These are phyloP conservation scores for Suillus occidentalis DNA, from an alignment of 768 basidiomycete species.

Conservation along the genomic window DNA sequence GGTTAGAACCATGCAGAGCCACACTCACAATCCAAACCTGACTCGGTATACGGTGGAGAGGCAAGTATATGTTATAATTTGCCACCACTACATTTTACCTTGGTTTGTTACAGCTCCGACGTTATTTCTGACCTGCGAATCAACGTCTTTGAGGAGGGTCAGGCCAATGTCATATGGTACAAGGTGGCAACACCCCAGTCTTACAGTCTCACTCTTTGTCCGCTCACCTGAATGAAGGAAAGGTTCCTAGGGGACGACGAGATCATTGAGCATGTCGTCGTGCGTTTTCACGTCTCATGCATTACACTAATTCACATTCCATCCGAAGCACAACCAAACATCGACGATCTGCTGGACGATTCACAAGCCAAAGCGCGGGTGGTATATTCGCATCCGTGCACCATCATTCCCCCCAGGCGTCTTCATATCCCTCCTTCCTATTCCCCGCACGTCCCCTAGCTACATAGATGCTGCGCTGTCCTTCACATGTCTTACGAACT, in stretches of 20 bases:
- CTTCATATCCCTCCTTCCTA: constrained; percentile 55
- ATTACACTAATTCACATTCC: not conserved
- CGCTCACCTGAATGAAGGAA: constrained; percentile 49
- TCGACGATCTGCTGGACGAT: constrained; percentile 71
- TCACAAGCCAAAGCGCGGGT: constrained; percentile 77
- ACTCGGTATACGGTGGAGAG: constrained; percentile 33
- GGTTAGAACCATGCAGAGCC: constrained; percentile 16
- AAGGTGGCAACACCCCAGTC: constrained; percentile 49
- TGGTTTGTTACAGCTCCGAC: constrained; percentile 55
- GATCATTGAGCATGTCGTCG: constrained; percentile 73
- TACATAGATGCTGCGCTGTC: constrained; percentile 52
- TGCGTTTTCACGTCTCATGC: constrained; percentile 35
- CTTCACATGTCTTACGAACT: constrained; percentile 53
- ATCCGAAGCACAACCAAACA: constrained; percentile 61
- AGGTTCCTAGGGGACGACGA: constrained; percentile 71
- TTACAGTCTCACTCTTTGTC: not conserved
- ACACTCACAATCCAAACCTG: constrained; percentile 29
- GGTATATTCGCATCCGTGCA: constrained; percentile 79
- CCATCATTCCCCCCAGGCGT: constrained; percentile 66
- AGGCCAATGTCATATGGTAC: constrained; percentile 66
- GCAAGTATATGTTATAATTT: constrained; percentile 14
- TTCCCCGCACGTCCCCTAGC: constrained; percentile 45
- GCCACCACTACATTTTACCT: not conserved
- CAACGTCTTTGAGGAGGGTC: constrained; percentile 58
- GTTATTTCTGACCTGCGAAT: constrained; percentile 70